phyloP scores from a whole-genome alignment of 805 yeast species.

The Metschnikowia orientalis region DNA sequence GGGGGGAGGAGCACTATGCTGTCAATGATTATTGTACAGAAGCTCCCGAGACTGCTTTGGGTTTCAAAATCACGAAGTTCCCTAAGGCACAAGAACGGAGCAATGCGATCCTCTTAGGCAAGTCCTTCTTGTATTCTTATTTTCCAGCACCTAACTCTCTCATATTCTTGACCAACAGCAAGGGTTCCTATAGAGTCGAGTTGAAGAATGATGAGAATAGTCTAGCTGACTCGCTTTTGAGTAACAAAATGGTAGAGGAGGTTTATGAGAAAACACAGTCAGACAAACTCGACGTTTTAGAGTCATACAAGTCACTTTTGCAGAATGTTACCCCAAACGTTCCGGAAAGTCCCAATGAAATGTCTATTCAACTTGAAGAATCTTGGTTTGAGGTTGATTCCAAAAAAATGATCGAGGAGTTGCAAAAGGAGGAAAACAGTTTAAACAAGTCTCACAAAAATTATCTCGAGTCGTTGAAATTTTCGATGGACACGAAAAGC shows the following conservation, averaged over 20 bases:
- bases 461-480: slow-evolving; percentile 19
- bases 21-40: slow-evolving; percentile 21
- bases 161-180: slow-evolving; percentile 25
- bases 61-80: slow-evolving; percentile 18
- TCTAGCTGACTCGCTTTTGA: slow-evolving; percentile 19
- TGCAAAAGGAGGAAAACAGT: slow-evolving; percentile 7
- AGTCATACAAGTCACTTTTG: slow-evolving; percentile 16
- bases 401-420: slow-evolving; percentile 20
- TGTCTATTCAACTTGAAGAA: slow-evolving; percentile 16
- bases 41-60: slow-evolving; percentile 17
- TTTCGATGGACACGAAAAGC: slow-evolving; percentile 11
- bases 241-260: slow-evolving; percentile 21
- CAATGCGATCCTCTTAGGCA: slow-evolving; percentile 27
- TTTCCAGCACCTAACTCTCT: slow-evolving; percentile 29
- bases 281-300: slow-evolving; percentile 9
- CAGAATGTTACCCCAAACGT: slow-evolving; percentile 6
- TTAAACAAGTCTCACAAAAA: slow-evolving; percentile 11
- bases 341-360: slow-evolving; percentile 1
- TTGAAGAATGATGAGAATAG: slow-evolving; percentile 16
- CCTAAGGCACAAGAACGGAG: slow-evolving; percentile 24
- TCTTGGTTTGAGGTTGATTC: slow-evolving; percentile 25
- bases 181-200: slow-evolving; percentile 22
- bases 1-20: not conserved
- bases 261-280: slow-evolving; percentile 6
- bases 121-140: slow-evolving; percentile 24